These are phyloP conservation scores for Teratosphaeria epicoccoides DNA, from an alignment of 2,329 filamentous ascomycete species.

Conservation along the genomic window DNA sequence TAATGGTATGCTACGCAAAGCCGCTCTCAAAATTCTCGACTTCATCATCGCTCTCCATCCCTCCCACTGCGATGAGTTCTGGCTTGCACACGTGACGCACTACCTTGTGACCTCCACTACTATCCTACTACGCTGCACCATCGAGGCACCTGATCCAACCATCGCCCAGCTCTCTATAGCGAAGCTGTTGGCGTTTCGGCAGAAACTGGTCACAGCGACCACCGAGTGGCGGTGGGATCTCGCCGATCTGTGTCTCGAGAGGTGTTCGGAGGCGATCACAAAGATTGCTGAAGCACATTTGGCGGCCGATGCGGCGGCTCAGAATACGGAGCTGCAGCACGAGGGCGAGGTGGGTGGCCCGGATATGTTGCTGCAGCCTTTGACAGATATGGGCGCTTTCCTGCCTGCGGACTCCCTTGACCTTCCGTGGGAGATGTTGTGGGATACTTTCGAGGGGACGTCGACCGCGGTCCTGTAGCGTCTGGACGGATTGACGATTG, in stretches of 20 bases:
- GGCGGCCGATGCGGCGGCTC: conserved; percentile 2
- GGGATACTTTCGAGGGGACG: conserved; percentile 5
- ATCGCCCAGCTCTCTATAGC: conserved; percentile 39
- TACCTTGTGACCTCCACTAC: conserved; percentile 45
- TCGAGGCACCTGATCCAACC: conserved; percentile 40
- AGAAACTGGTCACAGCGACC: conserved; percentile 3
- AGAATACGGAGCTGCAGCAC: neutral
- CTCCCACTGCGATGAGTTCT: conserved; percentile 42
- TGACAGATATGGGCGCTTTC: conserved; percentile 1
- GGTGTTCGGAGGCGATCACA: conserved; percentile 28
- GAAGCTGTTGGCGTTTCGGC: conserved; percentile 4
- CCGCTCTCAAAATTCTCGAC: conserved; percentile 40
- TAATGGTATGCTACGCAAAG: conserved; percentile 37
- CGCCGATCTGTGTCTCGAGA: conserved; percentile 43
- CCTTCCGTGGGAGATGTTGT: conserved; percentile 8
- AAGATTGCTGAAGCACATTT: conserved; percentile 20
- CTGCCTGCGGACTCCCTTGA: conserved; percentile 8
- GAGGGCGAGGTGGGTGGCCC: neutral
- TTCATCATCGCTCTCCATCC: conserved; percentile 39
- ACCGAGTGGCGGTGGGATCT: conserved; percentile 37
- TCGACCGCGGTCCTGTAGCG: neutral
- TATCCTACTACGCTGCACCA: conserved; percentile 40
- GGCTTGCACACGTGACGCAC: conserved; percentile 43
- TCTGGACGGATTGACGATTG: neutral
- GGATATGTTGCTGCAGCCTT: neutral